Evolutionary conservation across 129 eudicot species (phyloP), one percentile per base, ranked within the genome.

Genomic region (Saussurea involucrata): DNA sequence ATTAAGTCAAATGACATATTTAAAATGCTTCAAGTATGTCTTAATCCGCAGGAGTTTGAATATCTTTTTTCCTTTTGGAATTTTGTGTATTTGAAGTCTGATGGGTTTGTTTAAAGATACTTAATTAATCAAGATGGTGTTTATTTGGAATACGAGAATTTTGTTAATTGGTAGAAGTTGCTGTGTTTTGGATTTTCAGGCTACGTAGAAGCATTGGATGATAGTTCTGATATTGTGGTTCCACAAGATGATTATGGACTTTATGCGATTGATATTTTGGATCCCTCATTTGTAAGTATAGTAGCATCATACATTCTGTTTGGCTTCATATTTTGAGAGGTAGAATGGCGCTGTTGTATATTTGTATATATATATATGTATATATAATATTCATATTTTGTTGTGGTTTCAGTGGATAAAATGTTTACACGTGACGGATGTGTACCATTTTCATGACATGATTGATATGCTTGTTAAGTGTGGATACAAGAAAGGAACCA

Each of bases 371-470:
- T 46, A 13, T 34, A 24, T 31, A 25, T 29, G n/a, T n/a, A n/a
- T n/a, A 9, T 6, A 63, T 40, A n/a, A 53, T 46, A 13, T 3
- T 66, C 0, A 0, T 73, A 25, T 72, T n/a, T 81, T 53, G n/a
- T 83, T 85, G 75, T 40, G 22, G 37, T 79, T 75, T 64, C 95
- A 95, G 99, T 82, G 80, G 74, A 84, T 89, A 28, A 95, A 95
- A 79, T 82, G 78, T 63, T 44, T 92, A 34, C 94, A 85, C 46
- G 55, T 95, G 86, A 89, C 85, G 36, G 96, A 88, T 60, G 87
- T 88, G 68, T 95, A 89, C 83, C 96, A 95, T 82, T 95, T 95
- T 81, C 99, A 95, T 81, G 96, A 95, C 81, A 95, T 95, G 97
- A 95, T 95, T 73, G 86, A 92, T 21, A 92, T 95, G 99, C 97